phyloP scores from a whole-genome alignment of 805 yeast genomes.

The Candida adriatica region DNA sequence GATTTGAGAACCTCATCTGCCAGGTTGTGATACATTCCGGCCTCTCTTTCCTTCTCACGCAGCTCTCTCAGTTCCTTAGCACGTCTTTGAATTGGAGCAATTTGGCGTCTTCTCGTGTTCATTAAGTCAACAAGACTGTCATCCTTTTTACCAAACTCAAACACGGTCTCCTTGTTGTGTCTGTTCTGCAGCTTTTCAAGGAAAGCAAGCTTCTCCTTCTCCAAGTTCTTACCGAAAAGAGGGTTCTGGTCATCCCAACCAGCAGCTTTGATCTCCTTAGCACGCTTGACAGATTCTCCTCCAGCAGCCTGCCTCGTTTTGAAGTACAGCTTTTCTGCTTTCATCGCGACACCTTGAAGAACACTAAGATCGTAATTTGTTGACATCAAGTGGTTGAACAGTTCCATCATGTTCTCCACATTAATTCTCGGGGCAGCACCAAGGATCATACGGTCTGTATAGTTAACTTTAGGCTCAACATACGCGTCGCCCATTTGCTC shows the following conservation, averaged over 20 bases:
- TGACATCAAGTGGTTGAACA: conserved; percentile 51
- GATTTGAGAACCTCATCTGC: conserved; percentile 67
- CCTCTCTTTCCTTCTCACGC: conserved; percentile 63
- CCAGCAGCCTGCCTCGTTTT: conserved; percentile 87
- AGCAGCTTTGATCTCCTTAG: conserved; percentile 64
- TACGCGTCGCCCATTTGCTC: conserved; percentile 36
- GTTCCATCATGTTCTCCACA: conserved; percentile 67
- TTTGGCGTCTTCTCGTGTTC: conserved; percentile 78
- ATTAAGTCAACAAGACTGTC: conserved; percentile 75
- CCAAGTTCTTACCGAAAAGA: conserved; percentile 68
- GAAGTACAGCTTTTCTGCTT: conserved; percentile 84
- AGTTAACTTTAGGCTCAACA: conserved; percentile 55
- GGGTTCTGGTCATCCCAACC: conserved; percentile 92
- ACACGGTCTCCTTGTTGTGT: conserved; percentile 79
- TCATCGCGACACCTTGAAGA: conserved; percentile 62
- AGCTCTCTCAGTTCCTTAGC: conserved; percentile 65
- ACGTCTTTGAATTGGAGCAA: conserved; percentile 80
- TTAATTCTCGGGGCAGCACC: conserved; percentile 76
- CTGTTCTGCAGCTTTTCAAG: conserved; percentile 67
- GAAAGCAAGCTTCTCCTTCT: conserved; percentile 64
- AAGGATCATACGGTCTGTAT: conserved; percentile 68
- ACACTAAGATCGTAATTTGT: conserved; percentile 63
- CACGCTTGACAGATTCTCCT: conserved; percentile 73
- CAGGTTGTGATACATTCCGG: conserved; percentile 65
- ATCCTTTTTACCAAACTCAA: conserved; percentile 69